phyloP scores from a whole-genome alignment of 257 asterid genomes.

The Solanum pennellii region DNA sequence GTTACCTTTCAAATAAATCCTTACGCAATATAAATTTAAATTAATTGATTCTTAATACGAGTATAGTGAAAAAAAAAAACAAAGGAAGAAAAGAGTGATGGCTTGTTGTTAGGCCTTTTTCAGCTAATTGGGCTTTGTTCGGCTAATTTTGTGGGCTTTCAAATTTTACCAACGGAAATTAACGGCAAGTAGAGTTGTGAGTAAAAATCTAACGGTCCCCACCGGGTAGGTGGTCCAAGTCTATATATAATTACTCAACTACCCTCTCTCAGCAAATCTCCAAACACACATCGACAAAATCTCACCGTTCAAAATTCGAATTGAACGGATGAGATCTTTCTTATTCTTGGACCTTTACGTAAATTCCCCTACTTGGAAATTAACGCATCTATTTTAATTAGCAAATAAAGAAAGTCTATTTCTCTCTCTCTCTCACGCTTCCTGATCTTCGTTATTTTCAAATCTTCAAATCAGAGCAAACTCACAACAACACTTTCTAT shows the following conservation, averaged over 20 bases:
- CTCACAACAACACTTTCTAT: background rate
- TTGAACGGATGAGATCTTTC: slow-evolving; percentile 13
- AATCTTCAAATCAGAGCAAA: background rate
- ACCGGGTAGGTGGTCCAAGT: background rate
- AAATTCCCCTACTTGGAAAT: background rate
- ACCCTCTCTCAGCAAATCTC: background rate
- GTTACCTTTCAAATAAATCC: no score
- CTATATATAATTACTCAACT: rapidly evolving
- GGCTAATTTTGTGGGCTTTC: background rate
- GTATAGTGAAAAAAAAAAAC: no score
- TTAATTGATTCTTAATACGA: background rate
- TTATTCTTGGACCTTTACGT: background rate
- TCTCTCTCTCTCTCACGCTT: background rate
- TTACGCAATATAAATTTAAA: no score
- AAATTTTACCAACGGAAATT: background rate
- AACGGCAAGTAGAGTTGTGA: background rate
- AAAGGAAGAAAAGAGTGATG: background rate
- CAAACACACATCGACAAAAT: background rate
- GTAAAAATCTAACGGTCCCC: background rate
- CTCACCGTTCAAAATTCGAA: background rate
- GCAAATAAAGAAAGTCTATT: background rate
- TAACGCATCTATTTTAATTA: background rate
- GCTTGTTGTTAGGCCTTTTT: background rate
- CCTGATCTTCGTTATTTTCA: slow-evolving; percentile 15
- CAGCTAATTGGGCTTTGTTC: background rate